Evolutionary conservation across 768 basidiomycete species (phyloP), one percentile per base, ranked within the genome.

Genomic region (Termitomyces titanicus): DNA sequence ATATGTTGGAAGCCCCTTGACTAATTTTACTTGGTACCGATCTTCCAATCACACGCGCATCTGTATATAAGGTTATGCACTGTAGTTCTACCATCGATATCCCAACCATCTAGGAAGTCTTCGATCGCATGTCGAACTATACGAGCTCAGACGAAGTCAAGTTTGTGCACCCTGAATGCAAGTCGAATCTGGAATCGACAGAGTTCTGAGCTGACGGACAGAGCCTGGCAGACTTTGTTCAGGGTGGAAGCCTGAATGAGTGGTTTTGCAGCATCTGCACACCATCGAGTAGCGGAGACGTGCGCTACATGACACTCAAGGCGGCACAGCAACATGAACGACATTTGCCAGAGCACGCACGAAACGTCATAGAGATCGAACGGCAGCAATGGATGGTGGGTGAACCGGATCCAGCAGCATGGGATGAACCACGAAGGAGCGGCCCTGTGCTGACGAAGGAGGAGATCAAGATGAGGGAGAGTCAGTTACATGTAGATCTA

Each of bases 231-330:
- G 66, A 61, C 60, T 70, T 70, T 53, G 63, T 64, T 15, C 63
- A 60, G 33, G 65, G 61, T 18, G 56, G 56, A 25, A 59, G 60
- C 46, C 43, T 59, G 15, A 60, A 56, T 60, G 66, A 68, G 47
- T 70, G 68, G 69, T 24, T 53, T 20, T 79, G 45, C 75, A 80
- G 56, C 72, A 66, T 61, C 72, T 74, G 62, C 74, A 79, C 64
- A 69, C 76, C 39, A 64, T 66, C 12, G 70, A 70, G 60, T 75
- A 76, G 63, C 73, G 76, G 64, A 72, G 76, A 60, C 47, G 35
- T 25, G 55, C 55, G 66, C 31, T 62, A 47, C 50, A 65, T 69
- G 69, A 61, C 57, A 17, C 40, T 56, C 9, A 60, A 55, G 20
- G 53, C 50, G 17, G 69, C 69, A n/a, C 54, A 63, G 38, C 53